Evolutionary conservation across 2,329 filamentous ascomycete genomes (phyloP).

Genomic region (Ceratocystis harringtonii): DNA sequence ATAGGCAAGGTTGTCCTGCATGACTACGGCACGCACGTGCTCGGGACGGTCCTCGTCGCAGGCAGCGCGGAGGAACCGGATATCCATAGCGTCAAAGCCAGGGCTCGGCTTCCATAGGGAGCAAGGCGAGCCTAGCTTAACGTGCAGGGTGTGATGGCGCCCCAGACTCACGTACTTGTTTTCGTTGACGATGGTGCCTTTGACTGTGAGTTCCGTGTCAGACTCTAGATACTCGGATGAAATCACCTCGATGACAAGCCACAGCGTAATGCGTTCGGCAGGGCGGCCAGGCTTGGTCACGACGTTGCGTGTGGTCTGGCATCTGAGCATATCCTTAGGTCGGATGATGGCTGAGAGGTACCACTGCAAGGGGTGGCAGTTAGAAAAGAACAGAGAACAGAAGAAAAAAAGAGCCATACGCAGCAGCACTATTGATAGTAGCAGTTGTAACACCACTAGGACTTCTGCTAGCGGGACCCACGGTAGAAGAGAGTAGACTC

Average conservation of each 20-base stretch:
- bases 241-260: conserved; percentile 41
- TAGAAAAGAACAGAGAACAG: not conserved
- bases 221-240: conserved; percentile 44
- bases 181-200: conserved; percentile 38
- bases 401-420: no score
- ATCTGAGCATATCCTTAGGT: conserved; percentile 37
- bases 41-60: conserved; percentile 65
- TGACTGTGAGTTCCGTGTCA: conserved; percentile 40
- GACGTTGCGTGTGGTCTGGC: conserved; percentile 42
- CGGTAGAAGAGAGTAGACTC: conserved; percentile 17
- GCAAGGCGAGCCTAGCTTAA: conserved; percentile 78
- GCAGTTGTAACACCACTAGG: not conserved
- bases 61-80: conserved; percentile 63
- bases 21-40: conserved; percentile 76
- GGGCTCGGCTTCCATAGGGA: conserved; percentile 65
- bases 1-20: conserved; percentile 78
- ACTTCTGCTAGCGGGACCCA: not conserved
- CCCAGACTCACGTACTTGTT: conserved; percentile 39
- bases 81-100: conserved; percentile 80
- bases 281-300: conserved; percentile 34
- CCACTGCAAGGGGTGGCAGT: conserved; percentile 29
- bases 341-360: conserved; percentile 47
- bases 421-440: no score
- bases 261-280: conserved; percentile 40
- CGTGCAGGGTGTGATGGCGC: conserved; percentile 51